Conservation (phyloP, 768 basidiomycete species). For the Agaricus blazei region DNA sequence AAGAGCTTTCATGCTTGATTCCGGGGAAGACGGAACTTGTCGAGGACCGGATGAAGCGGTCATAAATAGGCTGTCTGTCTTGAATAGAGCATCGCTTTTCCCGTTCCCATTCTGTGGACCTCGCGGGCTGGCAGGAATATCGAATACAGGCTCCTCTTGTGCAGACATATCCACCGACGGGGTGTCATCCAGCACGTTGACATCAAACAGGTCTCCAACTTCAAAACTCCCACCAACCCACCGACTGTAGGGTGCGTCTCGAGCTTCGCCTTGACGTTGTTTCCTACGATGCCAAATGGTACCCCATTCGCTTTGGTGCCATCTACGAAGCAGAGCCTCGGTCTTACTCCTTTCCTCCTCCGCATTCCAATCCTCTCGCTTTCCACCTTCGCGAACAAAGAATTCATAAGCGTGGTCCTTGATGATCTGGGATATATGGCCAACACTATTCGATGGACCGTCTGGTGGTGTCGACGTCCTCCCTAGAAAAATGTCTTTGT, state of each 20-base stretch:
- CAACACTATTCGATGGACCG: slow-evolving; percentile 26
- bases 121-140: background rate
- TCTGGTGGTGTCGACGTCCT: slow-evolving; percentile 16
- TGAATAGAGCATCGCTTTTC: background rate
- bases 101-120: background rate
- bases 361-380: slow-evolving; percentile 62
- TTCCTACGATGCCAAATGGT: slow-evolving; percentile 27
- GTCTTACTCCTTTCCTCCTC: slow-evolving; percentile 35
- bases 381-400: slow-evolving; percentile 62
- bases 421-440: slow-evolving; percentile 42
- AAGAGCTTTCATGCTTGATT: background rate
- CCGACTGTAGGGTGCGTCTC: slow-evolving; percentile 18
- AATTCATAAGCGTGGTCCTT: slow-evolving; percentile 58
- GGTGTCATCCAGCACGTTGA: slow-evolving; percentile 47
- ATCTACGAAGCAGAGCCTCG: slow-evolving; percentile 54
- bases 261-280: slow-evolving; percentile 22
- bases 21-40: background rate
- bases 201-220: slow-evolving; percentile 70
- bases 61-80: slow-evolving; percentile 18
- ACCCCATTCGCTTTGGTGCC: slow-evolving; percentile 69
- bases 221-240: slow-evolving; percentile 80
- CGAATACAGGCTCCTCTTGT: slow-evolving; percentile 3
- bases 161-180: background rate
- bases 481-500: slow-evolving; percentile 9
- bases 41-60: slow-evolving; percentile 18